These are phyloP conservation scores for Madurella fahalii DNA, from an alignment of 2,329 filamentous ascomycete species.

Conservation along the genomic window DNA sequence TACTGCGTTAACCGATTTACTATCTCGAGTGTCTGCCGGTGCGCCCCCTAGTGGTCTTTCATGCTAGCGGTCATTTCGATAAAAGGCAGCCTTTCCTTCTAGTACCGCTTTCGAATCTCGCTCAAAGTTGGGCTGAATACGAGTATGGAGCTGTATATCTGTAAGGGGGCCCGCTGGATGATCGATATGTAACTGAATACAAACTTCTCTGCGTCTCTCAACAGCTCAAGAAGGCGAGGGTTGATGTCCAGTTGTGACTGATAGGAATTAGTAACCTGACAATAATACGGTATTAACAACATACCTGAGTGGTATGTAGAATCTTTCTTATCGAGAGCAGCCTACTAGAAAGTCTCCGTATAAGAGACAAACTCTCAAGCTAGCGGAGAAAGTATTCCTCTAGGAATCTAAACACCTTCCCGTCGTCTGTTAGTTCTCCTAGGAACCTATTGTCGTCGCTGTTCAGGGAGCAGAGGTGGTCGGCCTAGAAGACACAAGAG, in stretches of 20 bases:
- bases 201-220: constrained; percentile 9
- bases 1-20: constrained; percentile 6
- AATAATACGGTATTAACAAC: constrained; percentile 5
- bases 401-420: constrained; percentile 12
- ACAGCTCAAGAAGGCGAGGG: background rate
- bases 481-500: constrained; percentile 15
- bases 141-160: constrained; percentile 16
- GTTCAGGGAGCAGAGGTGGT: constrained; percentile 13
- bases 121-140: constrained; percentile 10
- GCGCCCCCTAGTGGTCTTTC: background rate
- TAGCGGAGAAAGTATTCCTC: constrained; percentile 13
- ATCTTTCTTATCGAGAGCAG: constrained; percentile 14
- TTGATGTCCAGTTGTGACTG: background rate
- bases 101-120: constrained; percentile 1
- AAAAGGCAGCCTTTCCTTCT: constrained; percentile 3
- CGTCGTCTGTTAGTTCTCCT: constrained; percentile 8
- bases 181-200: background rate
- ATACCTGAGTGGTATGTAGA: constrained; percentile 9
- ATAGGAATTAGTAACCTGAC: constrained; percentile 3
- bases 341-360: constrained; percentile 9
- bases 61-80: background rate
- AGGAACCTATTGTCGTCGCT: background rate
- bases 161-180: constrained; percentile 11
- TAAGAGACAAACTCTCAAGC: constrained; percentile 17
- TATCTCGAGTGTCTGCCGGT: constrained; percentile 18